Percentiles rank a stretch among this genome's conserved stretches.
These are phyloP conservation scores for Pontederia paniculata DNA, from an alignment of 176 grass and related monocot species.

Conservation along the genomic window DNA sequence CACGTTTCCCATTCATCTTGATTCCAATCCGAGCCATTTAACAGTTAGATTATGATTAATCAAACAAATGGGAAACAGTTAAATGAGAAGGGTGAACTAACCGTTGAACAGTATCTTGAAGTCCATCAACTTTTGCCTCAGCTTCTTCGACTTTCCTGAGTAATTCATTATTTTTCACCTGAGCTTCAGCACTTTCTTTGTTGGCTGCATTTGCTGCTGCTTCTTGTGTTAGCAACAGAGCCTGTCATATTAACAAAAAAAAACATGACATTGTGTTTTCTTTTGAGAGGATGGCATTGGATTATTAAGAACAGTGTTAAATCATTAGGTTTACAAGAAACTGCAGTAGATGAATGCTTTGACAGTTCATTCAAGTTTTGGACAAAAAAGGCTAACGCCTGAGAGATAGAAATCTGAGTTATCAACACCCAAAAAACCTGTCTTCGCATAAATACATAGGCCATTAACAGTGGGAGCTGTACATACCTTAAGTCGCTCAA, in stretches of 20 bases:
- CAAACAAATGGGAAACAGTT: neutral
- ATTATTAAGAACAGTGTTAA: no score
- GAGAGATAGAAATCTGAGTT: no score
- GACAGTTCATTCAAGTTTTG: no score
- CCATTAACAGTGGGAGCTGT: neutral
- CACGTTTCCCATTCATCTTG: no score
- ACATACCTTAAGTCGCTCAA: conserved; percentile 44
- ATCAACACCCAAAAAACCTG: neutral
- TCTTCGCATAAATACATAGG: neutral
- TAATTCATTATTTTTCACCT: conserved; percentile 59
- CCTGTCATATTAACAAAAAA: conserved; percentile 33
- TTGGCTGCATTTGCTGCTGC: conserved; percentile 51
- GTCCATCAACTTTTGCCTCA: conserved; percentile 33
- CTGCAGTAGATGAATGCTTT: no score
- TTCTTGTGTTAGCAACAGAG: conserved; percentile 42
- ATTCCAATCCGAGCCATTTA: no score
- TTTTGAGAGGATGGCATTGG: no score
- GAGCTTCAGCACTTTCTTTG: conserved; percentile 44
- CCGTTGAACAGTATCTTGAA: conserved; percentile 60
- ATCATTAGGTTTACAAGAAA: no score
- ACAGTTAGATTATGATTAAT: no score
- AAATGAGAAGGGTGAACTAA: conserved; percentile 2
- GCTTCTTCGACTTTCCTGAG: conserved; percentile 52
- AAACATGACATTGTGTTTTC: conserved; percentile 1
- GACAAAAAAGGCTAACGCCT: no score